A percentile compares a stretch with the other conserved stretches of the same genome.
These are phyloP conservation scores for Cryphonectria carpinicola DNA, from an alignment of 2,329 filamentous ascomycete genomes.

Conservation along the genomic window DNA sequence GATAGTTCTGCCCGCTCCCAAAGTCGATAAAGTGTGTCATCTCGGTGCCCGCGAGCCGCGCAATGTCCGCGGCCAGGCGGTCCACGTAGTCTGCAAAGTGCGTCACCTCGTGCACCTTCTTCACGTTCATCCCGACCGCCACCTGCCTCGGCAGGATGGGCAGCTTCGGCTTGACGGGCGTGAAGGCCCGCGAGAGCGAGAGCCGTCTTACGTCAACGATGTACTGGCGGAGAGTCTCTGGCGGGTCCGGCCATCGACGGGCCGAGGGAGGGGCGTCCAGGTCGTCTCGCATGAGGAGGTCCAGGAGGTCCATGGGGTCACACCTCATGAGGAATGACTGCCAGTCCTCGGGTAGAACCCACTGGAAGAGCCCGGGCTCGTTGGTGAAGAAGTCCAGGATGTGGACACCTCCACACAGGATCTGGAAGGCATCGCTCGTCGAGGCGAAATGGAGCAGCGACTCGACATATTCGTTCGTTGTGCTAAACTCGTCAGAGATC, in stretches of 20 bases:
- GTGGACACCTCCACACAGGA: conserved; percentile 95
- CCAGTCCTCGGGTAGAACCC: conserved; percentile 80
- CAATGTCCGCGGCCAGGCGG: conserved; percentile 60
- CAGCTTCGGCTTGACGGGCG: conserved; percentile 47
- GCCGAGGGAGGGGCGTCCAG: conserved; percentile 47
- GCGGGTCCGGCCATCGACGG: conserved; percentile 40
- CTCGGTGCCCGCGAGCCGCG: conserved; percentile 55
- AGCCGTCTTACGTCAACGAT: conserved; percentile 71
- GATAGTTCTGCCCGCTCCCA: conserved; percentile 94
- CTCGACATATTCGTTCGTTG: conserved; percentile 76
- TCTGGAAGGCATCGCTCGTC: conserved; percentile 76
- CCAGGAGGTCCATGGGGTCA: conserved; percentile 75
- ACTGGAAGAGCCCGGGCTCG: conserved; percentile 79
- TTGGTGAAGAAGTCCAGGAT: conserved; percentile 95
- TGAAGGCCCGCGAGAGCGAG: conserved; percentile 67
- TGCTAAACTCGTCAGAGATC: conserved; percentile 69
- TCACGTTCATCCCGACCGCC: conserved; percentile 89
- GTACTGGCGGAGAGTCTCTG: conserved; percentile 69
- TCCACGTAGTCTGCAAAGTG: conserved; percentile 89
- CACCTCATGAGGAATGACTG: conserved; percentile 73
- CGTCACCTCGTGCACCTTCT: conserved; percentile 92
- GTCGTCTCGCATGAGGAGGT: conserved; percentile 80
- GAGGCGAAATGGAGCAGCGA: conserved; percentile 77
- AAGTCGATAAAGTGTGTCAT: conserved; percentile 94
- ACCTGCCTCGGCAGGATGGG: conserved; percentile 70